These are phyloP conservation scores for Trypanosoma scelopori DNA, from an alignment of 208 protist species.

Conservation along the genomic window DNA sequence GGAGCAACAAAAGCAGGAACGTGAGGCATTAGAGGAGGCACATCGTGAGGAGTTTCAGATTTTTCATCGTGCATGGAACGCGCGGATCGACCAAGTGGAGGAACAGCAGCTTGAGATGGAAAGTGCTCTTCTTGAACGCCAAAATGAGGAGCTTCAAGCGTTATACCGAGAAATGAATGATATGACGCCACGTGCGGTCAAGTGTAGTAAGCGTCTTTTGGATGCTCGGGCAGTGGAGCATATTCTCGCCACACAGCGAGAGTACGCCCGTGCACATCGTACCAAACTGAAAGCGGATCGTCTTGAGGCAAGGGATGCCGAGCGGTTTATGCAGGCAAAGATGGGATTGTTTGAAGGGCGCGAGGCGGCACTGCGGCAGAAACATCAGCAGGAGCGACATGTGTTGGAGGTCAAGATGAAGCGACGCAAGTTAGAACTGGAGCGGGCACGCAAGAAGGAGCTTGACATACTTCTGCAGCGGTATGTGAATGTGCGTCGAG, in stretches of 20 bases:
- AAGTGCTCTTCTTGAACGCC: conserved; percentile 81
- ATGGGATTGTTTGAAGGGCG: conserved; percentile 55
- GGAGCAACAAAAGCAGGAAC: conserved; percentile 88
- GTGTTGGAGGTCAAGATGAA: conserved; percentile 78
- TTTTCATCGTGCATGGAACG: conserved; percentile 89
- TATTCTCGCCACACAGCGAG: conserved; percentile 82
- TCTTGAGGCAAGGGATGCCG: conserved; percentile 69
- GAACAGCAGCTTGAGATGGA: conserved; percentile 80
- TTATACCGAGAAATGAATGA: conserved; percentile 78
- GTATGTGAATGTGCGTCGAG: conserved; percentile 85
- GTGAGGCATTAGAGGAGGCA: conserved; percentile 72
- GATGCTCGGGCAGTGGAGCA: conserved; percentile 82
- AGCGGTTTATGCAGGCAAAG: conserved; percentile 64
- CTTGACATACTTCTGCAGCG: conserved; percentile 84
- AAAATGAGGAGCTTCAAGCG: conserved; percentile 78
- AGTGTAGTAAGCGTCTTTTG: conserved; percentile 76
- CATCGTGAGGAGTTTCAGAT: conserved; percentile 86
- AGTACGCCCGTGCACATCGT: conserved; percentile 82
- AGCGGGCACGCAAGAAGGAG: conserved; percentile 81
- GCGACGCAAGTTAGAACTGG: conserved; percentile 64
- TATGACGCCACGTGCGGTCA: conserved; percentile 47
- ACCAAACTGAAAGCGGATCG: conserved; percentile 78
- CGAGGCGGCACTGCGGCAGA: conserved; percentile 61
- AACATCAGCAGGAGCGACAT: conserved; percentile 81
- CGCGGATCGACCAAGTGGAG: conserved; percentile 85